Percentiles rank a stretch among this genome's conserved stretches.
These are phyloP conservation scores for Parathielavia hyrcaniae DNA, from an alignment of 495 filamentous ascomycete genomes.

Conservation along the genomic window DNA sequence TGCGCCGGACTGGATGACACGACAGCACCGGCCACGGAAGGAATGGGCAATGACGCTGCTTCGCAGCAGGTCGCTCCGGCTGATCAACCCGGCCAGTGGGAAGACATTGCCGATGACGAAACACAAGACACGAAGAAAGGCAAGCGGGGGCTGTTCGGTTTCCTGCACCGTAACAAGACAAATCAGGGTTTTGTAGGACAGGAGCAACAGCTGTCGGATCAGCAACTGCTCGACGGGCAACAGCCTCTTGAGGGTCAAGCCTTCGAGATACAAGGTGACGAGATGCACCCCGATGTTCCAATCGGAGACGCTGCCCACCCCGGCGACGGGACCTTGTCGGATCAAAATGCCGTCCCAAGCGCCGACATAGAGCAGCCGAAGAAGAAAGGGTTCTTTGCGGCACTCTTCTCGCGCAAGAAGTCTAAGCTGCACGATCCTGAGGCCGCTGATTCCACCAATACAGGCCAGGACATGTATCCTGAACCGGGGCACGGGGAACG, in stretches of 20 bases:
- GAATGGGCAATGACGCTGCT: not conserved
- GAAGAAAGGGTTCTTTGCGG: constrained; percentile 3
- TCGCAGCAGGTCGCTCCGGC: not conserved
- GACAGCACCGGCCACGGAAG: not conserved
- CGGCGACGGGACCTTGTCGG: not conserved
- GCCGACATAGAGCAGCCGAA: constrained; percentile 1
- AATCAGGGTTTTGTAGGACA: not conserved
- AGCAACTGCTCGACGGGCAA: not conserved
- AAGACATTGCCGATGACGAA: not conserved
- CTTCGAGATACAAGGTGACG: not conserved
- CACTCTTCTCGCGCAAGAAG: constrained; percentile 2
- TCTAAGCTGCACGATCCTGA: not conserved
- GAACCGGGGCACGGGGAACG: not conserved
- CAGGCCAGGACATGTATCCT: not conserved
- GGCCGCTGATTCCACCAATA: not conserved
- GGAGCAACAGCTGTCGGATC: not conserved
- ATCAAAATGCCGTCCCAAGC: not conserved
- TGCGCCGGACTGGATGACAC: too few relatives aligned
- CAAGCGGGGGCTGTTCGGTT: constrained; percentile 1
- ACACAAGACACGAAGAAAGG: not conserved
- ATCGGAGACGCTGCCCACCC: not conserved
- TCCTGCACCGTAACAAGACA: constrained; percentile 2
- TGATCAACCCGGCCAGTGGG: not conserved
- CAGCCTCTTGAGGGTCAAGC: not conserved
- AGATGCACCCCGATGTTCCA: not conserved